These are phyloP conservation scores for Termitomyces sp. DNA, from an alignment of 1,284 basidiomycete genomes.

Conservation along the genomic window DNA sequence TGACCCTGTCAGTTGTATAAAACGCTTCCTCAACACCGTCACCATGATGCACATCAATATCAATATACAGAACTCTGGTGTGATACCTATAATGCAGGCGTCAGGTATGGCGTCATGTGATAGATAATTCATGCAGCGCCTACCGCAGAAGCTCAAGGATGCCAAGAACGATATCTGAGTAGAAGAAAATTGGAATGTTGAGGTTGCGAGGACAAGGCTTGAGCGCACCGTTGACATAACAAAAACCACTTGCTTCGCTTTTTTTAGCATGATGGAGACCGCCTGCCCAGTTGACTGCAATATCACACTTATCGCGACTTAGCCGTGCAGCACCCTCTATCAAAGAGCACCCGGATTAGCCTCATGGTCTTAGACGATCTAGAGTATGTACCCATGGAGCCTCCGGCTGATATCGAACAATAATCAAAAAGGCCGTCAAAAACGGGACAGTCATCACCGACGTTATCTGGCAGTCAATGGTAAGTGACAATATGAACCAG, in stretches of 20 bases:
- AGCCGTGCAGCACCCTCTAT: slow-evolving; percentile 94
- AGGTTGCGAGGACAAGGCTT: not conserved
- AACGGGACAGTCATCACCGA: slow-evolving; percentile 91
- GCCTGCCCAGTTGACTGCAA: slow-evolving; percentile 98
- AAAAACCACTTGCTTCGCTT: slow-evolving; percentile 97
- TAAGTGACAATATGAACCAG: not conserved
- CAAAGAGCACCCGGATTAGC: slow-evolving; percentile 1
- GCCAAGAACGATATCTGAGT: slow-evolving; percentile 91
- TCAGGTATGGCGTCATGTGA: not conserved
- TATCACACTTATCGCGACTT: slow-evolving; percentile 96
- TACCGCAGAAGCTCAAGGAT: slow-evolving; percentile 91
- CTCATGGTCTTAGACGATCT: not conserved
- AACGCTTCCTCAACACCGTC: slow-evolving; percentile 99
- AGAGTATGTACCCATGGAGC: slow-evolving; percentile 82
- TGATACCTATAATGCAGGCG: slow-evolving; percentile 67
- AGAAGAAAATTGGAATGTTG: not conserved
- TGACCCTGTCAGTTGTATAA: slow-evolving; percentile 97
- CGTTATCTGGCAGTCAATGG: slow-evolving; percentile 33
- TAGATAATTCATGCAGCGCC: slow-evolving; percentile 12
- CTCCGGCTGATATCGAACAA: slow-evolving; percentile 97
- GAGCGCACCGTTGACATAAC: slow-evolving; percentile 88
- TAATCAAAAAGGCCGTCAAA: slow-evolving; percentile 99
- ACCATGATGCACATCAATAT: slow-evolving; percentile 98
- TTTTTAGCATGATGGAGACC: slow-evolving; percentile 98
- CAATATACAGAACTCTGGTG: slow-evolving; percentile 93